phyloP scores from a whole-genome alignment of 2,329 filamentous ascomycete genomes.

The Magnaporthales sp. region DNA sequence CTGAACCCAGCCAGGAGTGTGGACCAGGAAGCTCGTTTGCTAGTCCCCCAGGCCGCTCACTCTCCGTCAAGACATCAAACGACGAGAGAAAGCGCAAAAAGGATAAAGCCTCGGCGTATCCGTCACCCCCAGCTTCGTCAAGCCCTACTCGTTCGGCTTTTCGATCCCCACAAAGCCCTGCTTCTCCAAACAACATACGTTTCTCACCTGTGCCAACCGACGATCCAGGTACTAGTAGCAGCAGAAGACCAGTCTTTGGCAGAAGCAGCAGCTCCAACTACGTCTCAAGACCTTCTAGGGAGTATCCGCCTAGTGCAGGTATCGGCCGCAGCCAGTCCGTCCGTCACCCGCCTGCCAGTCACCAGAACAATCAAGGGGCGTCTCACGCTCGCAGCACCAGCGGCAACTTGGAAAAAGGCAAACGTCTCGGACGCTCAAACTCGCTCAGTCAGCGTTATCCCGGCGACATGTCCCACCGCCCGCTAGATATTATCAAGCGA shows the following conservation, averaged over 20 bases:
- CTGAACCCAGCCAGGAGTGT: slow-evolving; percentile 59
- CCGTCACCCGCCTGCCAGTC: neutral
- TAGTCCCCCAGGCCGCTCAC: slow-evolving; percentile 19
- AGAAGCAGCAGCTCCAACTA: slow-evolving; percentile 12
- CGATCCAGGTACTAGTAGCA: slow-evolving; percentile 5
- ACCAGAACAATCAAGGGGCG: neutral
- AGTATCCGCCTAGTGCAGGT: slow-evolving; percentile 8
- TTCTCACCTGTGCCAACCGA: slow-evolving; percentile 8
- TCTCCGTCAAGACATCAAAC: slow-evolving; percentile 11
- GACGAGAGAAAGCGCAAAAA: slow-evolving; percentile 14
- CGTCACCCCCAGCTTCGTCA: slow-evolving; percentile 45
- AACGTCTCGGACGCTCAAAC: slow-evolving; percentile 15
- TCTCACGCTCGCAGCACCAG: slow-evolving; percentile 13
- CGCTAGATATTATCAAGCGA: slow-evolving; percentile 56
- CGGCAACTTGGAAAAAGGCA: slow-evolving; percentile 9
- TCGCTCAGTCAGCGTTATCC: slow-evolving; percentile 53
- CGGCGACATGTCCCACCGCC: slow-evolving; percentile 56
- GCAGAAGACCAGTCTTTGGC: slow-evolving; percentile 9
- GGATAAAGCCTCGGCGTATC: slow-evolving; percentile 13
- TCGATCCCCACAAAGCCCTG: slow-evolving; percentile 32
- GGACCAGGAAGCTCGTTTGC: slow-evolving; percentile 52
- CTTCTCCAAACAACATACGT: slow-evolving; percentile 19
- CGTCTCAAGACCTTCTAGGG: neutral
- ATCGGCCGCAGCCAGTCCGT: slow-evolving; percentile 12
- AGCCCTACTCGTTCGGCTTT: slow-evolving; percentile 40